A percentile compares a stretch with the other conserved stretches of the same genome.
Conservation (phyloP, 176 grass and related monocot genomes). For the Aegilops longissima region DNA sequence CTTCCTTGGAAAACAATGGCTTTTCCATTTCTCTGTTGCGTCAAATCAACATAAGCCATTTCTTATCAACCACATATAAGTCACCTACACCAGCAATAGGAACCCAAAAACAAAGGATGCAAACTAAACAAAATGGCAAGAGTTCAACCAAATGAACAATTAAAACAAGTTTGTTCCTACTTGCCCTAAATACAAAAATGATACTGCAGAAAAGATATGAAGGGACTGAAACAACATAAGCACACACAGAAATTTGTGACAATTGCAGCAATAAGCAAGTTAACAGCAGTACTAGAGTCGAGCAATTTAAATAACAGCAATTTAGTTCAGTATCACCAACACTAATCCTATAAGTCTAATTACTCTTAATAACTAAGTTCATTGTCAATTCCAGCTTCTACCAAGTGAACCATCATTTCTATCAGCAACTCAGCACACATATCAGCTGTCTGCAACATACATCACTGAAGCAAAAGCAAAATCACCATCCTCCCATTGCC, state of each 20-base stretch:
- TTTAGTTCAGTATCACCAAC: constrained; percentile 30
- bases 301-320: constrained; percentile 14
- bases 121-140: background rate
- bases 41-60: background rate
- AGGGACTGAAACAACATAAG: constrained; percentile 13
- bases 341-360: constrained; percentile 11
- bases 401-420: constrained; percentile 36
- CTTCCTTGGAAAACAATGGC: background rate
- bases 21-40: background rate
- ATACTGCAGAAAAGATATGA: constrained; percentile 5
- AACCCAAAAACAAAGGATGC: background rate
- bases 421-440: constrained; percentile 4
- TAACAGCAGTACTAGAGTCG: constrained; percentile 20
- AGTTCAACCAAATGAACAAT: background rate
- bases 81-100: background rate
- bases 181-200: background rate
- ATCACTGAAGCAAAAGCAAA: background rate
- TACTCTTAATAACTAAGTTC: constrained; percentile 34
- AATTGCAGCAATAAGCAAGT: constrained; percentile 10
- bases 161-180: constrained; percentile 3
- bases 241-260: background rate
- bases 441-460: constrained; percentile 28
- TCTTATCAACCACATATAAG: background rate
- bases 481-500: constrained; percentile 15
- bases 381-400: constrained; percentile 41